Base-by-base conservation (phyloP, 352 stramenopile species). In the Pythium coloratum region DNA sequence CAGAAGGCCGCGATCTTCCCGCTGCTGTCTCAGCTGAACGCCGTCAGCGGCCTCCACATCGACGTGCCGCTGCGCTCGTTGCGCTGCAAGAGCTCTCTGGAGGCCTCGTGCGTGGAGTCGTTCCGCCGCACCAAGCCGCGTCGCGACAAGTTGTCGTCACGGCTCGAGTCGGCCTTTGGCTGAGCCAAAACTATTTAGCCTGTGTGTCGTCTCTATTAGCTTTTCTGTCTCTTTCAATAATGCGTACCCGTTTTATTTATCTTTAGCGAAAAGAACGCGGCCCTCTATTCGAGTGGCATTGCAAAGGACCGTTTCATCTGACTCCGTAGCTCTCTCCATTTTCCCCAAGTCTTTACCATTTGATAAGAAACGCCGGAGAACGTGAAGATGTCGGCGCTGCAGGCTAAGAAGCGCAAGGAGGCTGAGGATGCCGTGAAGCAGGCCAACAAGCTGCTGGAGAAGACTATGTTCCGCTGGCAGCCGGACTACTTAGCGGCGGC, bases 401-500 rank as follows among this genome's bases (percentile, higher is more conserved):
- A 72, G 59, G 56, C 54, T 13, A 68, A 66, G 59, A 75, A 75
- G 69, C 69, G 69, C 36, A 75, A 75, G 64, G 69, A 75, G 55
- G 69, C 69, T 2, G 64, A 71, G 38, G 69, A 75, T 32, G 56
- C 59, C 33, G 34, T 72, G 40, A 71, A 72, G 64, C 69, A 75
- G 64, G 64, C 59, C 55, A 72, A 71, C 69, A 75, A 75, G 42
- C 38, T 62, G 59, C 42, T 75, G 46, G 69, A 75, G 64, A 75
- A 75, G 69, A 78, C 80, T n/a, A 84, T 94, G 70, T 90, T 94
- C 76, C 82, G 86, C 58, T 77, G 77, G 62, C 66, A 72, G 10
- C 82, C 86, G 4, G 86, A 94, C 66, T 94, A 89, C 67, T 76
- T 94, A 20, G 70, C 67, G 14, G 86, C 86, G 7, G 81, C 84